Evolutionary conservation across 768 basidiomycete genomes (phyloP), one percentile per base, ranked within the genome.

Genomic region (Agaricus bisporus): DNA sequence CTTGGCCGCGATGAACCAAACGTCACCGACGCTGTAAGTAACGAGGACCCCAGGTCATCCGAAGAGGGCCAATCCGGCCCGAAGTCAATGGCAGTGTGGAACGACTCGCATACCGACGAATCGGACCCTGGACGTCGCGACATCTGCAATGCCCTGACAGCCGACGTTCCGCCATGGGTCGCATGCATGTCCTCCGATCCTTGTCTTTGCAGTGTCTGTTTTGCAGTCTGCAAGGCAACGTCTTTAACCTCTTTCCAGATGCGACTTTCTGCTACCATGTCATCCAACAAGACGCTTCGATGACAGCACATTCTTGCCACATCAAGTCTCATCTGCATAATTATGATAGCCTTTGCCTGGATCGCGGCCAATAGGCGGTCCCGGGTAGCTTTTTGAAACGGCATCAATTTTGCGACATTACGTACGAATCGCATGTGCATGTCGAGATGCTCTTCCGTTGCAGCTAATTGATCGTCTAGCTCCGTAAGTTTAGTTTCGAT

Each of bases 331-430:
- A 83, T 70, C 57, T 77, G 74, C 60, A 78, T 80, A 46, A 98
- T 70, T 38, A 80, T 77, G 62, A 79, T 84, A 7, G 86, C 81
- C 11, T 86, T 71, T 15, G 68, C 71, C 59, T 83, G 82, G 15
- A 94, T 71, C 2, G 83, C 75, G 20, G 69, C 60, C 20, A 79
- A 70, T 25, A 99, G 76, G 42, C 85, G 80, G 57, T 91, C 88
- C 44, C 94, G 82, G 3, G 94, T 94, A 8, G 84, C 74, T 45
- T 81, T 82, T 62, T 86, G 90, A 67, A 98, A 95, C 3, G 97
- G 95, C 14, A 91, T 87, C 37, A 98, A 75, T 41, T 88, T 80
- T 1, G 85, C 85, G 18, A 98, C 76, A 61, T 95, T 95, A 39
- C 88, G 85, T 18, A 87, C 80, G 41, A 86, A 71, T 15, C 86